A percentile compares a stretch with the other conserved stretches of the same genome.
Conservation (phyloP, 345 rosid genomes). For the Eucalyptus microcorys region DNA sequence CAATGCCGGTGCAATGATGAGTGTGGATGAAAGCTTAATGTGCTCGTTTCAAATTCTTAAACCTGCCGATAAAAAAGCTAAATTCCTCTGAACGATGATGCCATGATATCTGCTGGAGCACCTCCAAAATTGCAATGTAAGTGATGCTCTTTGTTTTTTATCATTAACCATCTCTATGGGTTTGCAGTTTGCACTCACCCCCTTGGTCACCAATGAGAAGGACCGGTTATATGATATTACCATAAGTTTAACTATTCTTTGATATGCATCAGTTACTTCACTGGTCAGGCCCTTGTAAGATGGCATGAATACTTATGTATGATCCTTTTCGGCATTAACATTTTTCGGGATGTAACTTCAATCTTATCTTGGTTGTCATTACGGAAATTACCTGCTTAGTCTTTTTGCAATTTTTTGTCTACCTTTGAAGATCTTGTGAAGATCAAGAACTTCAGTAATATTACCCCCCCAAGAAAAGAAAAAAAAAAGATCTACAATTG, state of each 20-base stretch:
- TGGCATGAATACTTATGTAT: background rate
- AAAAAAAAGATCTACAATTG: background rate
- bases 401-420: background rate
- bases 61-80: conserved; percentile 48
- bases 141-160: background rate
- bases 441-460: background rate
- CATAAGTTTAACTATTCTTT: background rate
- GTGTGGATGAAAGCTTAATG: conserved; percentile 87
- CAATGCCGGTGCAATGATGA: conserved; percentile 95
- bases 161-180: background rate
- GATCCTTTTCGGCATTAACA: background rate
- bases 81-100: conserved; percentile 19
- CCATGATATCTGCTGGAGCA: background rate
- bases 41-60: conserved; percentile 91
- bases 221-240: background rate
- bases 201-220: background rate
- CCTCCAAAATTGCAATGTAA: background rate
- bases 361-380: background rate
- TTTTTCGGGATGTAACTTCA: background rate
- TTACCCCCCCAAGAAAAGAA: background rate
- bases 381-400: background rate
- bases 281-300: background rate
- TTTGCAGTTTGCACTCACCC: background rate
- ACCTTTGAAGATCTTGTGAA: background rate
- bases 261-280: background rate